Base-by-base conservation (phyloP, 1,284 basidiomycete species). In the Porogramme epimiltina region DNA sequence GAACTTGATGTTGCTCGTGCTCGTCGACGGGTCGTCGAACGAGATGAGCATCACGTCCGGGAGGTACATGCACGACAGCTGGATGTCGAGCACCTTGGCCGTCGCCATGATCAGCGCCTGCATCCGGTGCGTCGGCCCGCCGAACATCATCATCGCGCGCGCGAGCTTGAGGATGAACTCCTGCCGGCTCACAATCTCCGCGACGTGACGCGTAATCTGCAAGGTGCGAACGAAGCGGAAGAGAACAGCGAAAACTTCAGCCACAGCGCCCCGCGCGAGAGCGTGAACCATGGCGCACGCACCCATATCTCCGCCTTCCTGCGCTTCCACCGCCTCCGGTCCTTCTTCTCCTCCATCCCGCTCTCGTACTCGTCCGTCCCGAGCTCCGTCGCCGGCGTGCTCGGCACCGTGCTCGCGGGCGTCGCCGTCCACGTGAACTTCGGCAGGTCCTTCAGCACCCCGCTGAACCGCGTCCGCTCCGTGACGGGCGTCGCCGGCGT, bases 131-230 rank as follows among this genome's bases (percentile, higher is more conserved):
- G 87, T 85, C n/a, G 94, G 93, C 2, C 87, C 91, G 36, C 93
- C 93, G 61, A 95, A 96, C 92, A 95, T 95, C 92, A 96, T 95
- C 76, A 97, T 82, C 8, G 92, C 87, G 41, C 93, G 82, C 16
- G 89, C 82, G 36, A 96, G 81, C 75, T 96, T 96, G 67, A 95
- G 74, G 53, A 97, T 78, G 72, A 96, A 96, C 59, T 95, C 89
- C 68, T 96, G 93, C 18, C 95, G 81, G 62, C 88, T 84, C 42
- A 95, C 77, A 58, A 95, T 89, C 51, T 89, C 87, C 2, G 93
- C 93, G 19, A 95, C 89, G 64, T 95, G 93, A 61, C 88, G 89
- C 34, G 93, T 94, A 59, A 95, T 95, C 88, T 91, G 63, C 39
- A 24, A 13, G 11, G 31, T 34, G 13, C 19, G n/a, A 40, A 11